phyloP scores from a whole-genome alignment of 495 filamentous ascomycete genomes.

The Cercophora scortea region DNA sequence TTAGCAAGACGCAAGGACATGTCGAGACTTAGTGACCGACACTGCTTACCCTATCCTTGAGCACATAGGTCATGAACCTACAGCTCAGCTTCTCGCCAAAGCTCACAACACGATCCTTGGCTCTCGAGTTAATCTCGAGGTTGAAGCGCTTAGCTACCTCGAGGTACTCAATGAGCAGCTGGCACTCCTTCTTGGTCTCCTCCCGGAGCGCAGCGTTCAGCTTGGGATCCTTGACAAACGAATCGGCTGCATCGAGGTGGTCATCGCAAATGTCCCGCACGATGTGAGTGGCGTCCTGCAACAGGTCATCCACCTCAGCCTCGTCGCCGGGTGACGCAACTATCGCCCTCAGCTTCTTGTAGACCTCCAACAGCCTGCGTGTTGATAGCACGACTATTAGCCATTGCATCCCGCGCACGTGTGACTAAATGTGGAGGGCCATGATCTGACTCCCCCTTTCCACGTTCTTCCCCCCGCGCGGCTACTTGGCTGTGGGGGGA shows the following conservation, averaged over 20 bases:
- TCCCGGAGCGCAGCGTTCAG: constrained; percentile 48
- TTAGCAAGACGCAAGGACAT: neutral
- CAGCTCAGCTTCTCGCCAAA: constrained; percentile 93
- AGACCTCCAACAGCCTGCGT: constrained; percentile 41
- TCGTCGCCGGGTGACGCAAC: constrained; percentile 56
- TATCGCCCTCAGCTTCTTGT: constrained; percentile 62
- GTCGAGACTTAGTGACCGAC: constrained; percentile 5
- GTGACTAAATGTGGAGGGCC: no score
- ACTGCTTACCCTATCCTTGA: constrained; percentile 53
- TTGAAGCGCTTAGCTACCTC: constrained; percentile 49
- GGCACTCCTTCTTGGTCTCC: constrained; percentile 69
- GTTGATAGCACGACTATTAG: neutral
- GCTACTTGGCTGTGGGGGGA: neutral
- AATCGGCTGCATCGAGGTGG: constrained; percentile 59
- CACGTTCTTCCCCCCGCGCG: neutral
- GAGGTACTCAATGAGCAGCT: constrained; percentile 47
- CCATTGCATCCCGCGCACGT: neutral
- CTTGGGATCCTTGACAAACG: constrained; percentile 52
- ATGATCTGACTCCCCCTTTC: no score
- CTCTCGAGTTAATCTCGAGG: constrained; percentile 66
- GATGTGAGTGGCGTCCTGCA: constrained; percentile 60
- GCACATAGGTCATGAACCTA: constrained; percentile 71
- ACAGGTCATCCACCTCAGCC: constrained; percentile 54
- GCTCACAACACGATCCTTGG: constrained; percentile 83
- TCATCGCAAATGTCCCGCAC: constrained; percentile 69